Conservation (phyloP, 2,329 filamentous ascomycete genomes). For the Paraphoma chrysanthemicola region DNA sequence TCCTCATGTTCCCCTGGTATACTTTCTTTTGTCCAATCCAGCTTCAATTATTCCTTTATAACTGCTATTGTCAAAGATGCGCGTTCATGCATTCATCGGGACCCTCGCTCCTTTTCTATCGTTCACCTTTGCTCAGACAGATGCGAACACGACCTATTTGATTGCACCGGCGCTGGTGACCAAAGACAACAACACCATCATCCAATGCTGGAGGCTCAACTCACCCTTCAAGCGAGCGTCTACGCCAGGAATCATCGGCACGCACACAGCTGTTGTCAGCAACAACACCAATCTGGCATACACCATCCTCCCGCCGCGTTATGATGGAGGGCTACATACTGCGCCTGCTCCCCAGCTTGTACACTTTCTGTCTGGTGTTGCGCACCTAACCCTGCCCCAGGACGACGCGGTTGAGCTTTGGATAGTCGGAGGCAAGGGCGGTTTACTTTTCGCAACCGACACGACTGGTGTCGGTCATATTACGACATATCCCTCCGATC, state of each 20-base stretch:
- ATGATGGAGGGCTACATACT: constrained; percentile 42
- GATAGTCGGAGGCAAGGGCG: constrained; percentile 42
- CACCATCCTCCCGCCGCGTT: constrained; percentile 41
- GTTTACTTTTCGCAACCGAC: constrained; percentile 42
- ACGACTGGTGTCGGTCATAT: constrained; percentile 39
- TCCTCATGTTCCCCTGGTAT: not conserved
- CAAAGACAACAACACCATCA: constrained; percentile 36
- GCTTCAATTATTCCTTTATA: no score
- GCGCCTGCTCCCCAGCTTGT: constrained; percentile 45
- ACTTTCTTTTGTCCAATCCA: no score
- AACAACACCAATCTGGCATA: constrained; percentile 35
- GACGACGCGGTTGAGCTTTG: constrained; percentile 29
- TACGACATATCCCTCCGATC: constrained; percentile 41
- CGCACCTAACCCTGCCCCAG: constrained; percentile 41
- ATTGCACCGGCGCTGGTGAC: constrained; percentile 44
- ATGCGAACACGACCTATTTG: constrained; percentile 29
- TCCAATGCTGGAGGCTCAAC: constrained; percentile 46
- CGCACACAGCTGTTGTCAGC: constrained; percentile 24
- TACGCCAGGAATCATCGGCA: constrained; percentile 34
- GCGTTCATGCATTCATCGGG: no score
- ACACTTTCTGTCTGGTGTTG: constrained; percentile 41
- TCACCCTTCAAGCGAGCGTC: constrained; percentile 33
- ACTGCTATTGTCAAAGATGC: no score
- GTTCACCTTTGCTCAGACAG: constrained; percentile 5
- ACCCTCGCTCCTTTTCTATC: not conserved